These are phyloP conservation scores for Arxiozyma heterogenica DNA, from an alignment of 1,139 yeast species.

Conservation along the genomic window DNA sequence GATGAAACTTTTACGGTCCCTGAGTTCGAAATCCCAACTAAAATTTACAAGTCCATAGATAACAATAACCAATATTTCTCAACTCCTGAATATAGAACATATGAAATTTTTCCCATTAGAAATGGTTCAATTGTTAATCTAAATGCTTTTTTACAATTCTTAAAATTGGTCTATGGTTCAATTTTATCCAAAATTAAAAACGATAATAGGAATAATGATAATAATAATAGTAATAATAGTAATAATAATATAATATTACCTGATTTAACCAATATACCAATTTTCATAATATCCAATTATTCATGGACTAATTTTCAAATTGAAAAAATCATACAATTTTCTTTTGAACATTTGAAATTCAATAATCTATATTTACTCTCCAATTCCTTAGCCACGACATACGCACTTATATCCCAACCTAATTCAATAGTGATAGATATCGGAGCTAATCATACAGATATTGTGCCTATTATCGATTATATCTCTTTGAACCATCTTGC, in stretches of 20 bases:
- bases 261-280: conserved; percentile 36
- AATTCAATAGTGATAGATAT: conserved; percentile 70
- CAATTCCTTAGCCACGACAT: conserved; percentile 58
- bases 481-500: conserved; percentile 50
- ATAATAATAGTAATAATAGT: not conserved
- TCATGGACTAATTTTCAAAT: not conserved
- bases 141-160: conserved; percentile 60
- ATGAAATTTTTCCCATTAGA: conserved; percentile 52
- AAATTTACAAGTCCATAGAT: conserved; percentile 49
- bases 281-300: conserved; percentile 22
- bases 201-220: conserved; percentile 35
- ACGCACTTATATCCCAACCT: conserved; percentile 58
- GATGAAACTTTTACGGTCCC: conserved; percentile 72
- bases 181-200: conserved; percentile 33
- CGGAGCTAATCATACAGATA: conserved; percentile 66
- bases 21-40: conserved; percentile 61
- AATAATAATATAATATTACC: conserved; percentile 24
- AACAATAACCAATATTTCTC: conserved; percentile 9
- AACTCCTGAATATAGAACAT: conserved; percentile 28
- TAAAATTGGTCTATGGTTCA: conserved; percentile 53
- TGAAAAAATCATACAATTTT: conserved; percentile 55
- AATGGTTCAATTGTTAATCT: conserved; percentile 57
- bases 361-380: conserved; percentile 70
- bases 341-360: conserved; percentile 63
- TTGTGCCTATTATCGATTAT: conserved; percentile 70